A percentile compares a stretch with the other conserved stretches of the same genome.
Evolutionary conservation across 2,329 filamentous ascomycete species (phyloP).

Genomic region (Gliomastix tumulicola): DNA sequence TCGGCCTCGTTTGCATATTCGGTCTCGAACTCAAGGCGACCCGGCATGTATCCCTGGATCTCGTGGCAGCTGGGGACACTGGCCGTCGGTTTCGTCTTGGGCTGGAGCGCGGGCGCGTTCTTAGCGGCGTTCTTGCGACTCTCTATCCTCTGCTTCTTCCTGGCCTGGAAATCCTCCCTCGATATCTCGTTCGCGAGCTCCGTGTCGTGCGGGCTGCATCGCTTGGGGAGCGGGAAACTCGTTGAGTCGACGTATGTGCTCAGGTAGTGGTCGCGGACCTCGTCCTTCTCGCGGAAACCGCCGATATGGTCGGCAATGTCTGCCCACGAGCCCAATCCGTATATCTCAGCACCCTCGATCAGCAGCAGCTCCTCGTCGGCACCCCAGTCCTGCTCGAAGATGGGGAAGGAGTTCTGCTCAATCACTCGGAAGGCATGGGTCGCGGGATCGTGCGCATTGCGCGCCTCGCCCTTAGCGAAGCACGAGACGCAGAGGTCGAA

Average conservation of each 20-base stretch:
- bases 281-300: conserved; percentile 88
- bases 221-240: conserved; percentile 78
- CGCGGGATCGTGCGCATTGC: conserved; percentile 77
- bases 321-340: conserved; percentile 93
- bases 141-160: conserved; percentile 91
- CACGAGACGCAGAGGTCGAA: conserved; percentile 97
- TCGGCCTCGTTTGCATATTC: conserved; percentile 98
- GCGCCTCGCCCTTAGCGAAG: conserved; percentile 75
- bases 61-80: conserved; percentile 96
- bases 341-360: conserved; percentile 90
- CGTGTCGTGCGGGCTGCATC: conserved; percentile 77
- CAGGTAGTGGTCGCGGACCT: conserved; percentile 92
- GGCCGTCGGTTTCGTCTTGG: conserved; percentile 92
- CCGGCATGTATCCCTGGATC: conserved; percentile 98
- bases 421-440: conserved; percentile 90
- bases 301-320: conserved; percentile 98
- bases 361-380: conserved; percentile 94
- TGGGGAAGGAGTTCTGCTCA: conserved; percentile 96
- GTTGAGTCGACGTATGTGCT: conserved; percentile 78
- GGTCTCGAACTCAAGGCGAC: conserved; percentile 92
- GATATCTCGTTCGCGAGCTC: conserved; percentile 73
- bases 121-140: conserved; percentile 83
- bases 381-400: conserved; percentile 92
- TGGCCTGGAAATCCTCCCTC: conserved; percentile 84
- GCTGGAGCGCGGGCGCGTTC: conserved; percentile 72